phyloP scores from a whole-genome alignment of 805 yeast genomes.

The Hanseniaspora valbyensis region DNA sequence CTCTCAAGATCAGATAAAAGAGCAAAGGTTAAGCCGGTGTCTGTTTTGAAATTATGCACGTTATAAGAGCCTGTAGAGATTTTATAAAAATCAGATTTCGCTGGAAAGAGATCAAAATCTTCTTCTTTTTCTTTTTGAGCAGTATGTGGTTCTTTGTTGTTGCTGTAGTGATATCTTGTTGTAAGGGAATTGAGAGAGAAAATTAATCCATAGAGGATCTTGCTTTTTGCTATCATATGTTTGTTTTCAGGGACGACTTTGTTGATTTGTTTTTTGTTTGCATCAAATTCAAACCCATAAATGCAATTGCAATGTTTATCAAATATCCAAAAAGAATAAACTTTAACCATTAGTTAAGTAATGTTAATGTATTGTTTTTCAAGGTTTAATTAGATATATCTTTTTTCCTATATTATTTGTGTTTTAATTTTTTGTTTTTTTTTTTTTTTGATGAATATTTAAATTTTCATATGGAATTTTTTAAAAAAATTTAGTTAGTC shows the following conservation, averaged over 20 bases:
- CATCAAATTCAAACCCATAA: slow-evolving; percentile 51
- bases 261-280: slow-evolving; percentile 30
- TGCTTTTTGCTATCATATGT: slow-evolving; percentile 43
- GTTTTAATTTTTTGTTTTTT: no score
- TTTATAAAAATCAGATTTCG: slow-evolving; percentile 25
- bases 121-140: slow-evolving; percentile 16
- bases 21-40: slow-evolving; percentile 67
- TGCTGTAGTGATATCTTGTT: slow-evolving; percentile 30
- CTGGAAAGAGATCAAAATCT: slow-evolving; percentile 19
- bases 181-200: slow-evolving; percentile 71
- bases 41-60: slow-evolving; percentile 69
- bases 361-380: neutral
- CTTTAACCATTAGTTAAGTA: slow-evolving; percentile 38
- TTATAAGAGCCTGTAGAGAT: slow-evolving; percentile 65
- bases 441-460: no score
- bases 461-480: no score
- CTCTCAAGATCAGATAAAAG: slow-evolving; percentile 51
- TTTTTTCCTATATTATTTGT: no score
- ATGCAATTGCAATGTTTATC: slow-evolving; percentile 90
- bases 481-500: no score
- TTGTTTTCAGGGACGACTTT: slow-evolving; percentile 46
- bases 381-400: no score
- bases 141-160: neutral
- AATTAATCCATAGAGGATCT: slow-evolving; percentile 74
- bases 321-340: slow-evolving; percentile 79